phyloP scores from a whole-genome alignment of 1,139 yeast genomes.

The Diutina ranongensis region DNA sequence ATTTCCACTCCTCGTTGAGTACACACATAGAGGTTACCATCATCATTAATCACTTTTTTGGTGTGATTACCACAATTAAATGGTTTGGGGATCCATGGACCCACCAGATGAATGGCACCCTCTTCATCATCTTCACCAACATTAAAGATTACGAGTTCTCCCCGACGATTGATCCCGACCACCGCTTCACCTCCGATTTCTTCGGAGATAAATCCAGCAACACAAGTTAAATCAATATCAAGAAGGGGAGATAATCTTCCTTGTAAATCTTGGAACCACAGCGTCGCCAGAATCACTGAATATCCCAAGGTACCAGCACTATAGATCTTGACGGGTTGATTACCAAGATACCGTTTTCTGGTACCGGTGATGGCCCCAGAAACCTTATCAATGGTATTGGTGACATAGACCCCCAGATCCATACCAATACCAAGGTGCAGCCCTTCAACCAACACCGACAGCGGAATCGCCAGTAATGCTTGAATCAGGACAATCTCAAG shows the following conservation, averaged over 20 bases:
- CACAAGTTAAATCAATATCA: constrained; percentile 18
- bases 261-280: constrained; percentile 7
- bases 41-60: neutral
- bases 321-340: constrained; percentile 41
- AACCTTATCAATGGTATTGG: constrained; percentile 43
- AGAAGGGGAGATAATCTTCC: constrained; percentile 30
- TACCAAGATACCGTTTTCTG: constrained; percentile 64
- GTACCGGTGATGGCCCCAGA: constrained; percentile 62
- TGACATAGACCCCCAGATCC: constrained; percentile 68
- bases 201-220: constrained; percentile 49
- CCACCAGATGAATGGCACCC: neutral
- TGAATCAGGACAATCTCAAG: constrained; percentile 57
- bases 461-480: constrained; percentile 50
- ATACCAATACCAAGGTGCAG: constrained; percentile 60
- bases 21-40: neutral
- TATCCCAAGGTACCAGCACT: constrained; percentile 24
- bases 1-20: neutral
- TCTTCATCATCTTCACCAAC: constrained; percentile 27
- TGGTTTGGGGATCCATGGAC: neutral
- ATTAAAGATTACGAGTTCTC: constrained; percentile 46
- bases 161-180: constrained; percentile 43
- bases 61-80: neutral
- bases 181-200: constrained; percentile 53
- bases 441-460: constrained; percentile 31
- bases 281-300: constrained; percentile 11